A percentile compares a stretch with the other conserved stretches of the same genome.
These are phyloP conservation scores for Cadophora luteo-olivacea DNA, from an alignment of 2,329 filamentous ascomycete species.

Conservation along the genomic window DNA sequence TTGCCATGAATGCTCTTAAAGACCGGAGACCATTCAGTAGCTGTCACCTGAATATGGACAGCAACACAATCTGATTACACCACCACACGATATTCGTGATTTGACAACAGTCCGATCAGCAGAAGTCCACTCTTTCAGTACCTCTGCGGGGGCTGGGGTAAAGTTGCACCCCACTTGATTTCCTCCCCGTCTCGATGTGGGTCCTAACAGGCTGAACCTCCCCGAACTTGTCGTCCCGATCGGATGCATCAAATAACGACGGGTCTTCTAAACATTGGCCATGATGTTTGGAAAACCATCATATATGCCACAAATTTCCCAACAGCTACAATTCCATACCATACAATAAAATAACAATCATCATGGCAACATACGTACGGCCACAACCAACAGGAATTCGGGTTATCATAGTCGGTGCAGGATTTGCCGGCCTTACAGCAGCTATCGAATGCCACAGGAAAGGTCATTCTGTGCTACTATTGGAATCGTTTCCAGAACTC, in stretches of 20 bases:
- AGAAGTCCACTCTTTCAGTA: not conserved
- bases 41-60: not conserved
- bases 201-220: slow-evolving; percentile 6
- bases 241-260: slow-evolving; percentile 10
- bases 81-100: not conserved
- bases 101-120: not conserved
- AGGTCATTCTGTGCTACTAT: slow-evolving; percentile 58
- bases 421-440: slow-evolving; percentile 66
- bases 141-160: not conserved
- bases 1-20: not conserved
- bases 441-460: slow-evolving; percentile 66
- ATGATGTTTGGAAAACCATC: not conserved
- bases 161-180: not conserved
- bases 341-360: not conserved
- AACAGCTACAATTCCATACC: not conserved
- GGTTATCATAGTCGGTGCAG: slow-evolving; percentile 60
- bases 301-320: not conserved
- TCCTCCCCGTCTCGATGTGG: slow-evolving; percentile 7
- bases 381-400: slow-evolving; percentile 55
- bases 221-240: not conserved
- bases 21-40: not conserved
- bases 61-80: not conserved
- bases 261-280: too few species aligned
- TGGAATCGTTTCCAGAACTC: slow-evolving; percentile 55
- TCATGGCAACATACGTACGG: slow-evolving; percentile 43